Conservation (phyloP, 768 basidiomycete genomes). For the Trametes cingulata region DNA sequence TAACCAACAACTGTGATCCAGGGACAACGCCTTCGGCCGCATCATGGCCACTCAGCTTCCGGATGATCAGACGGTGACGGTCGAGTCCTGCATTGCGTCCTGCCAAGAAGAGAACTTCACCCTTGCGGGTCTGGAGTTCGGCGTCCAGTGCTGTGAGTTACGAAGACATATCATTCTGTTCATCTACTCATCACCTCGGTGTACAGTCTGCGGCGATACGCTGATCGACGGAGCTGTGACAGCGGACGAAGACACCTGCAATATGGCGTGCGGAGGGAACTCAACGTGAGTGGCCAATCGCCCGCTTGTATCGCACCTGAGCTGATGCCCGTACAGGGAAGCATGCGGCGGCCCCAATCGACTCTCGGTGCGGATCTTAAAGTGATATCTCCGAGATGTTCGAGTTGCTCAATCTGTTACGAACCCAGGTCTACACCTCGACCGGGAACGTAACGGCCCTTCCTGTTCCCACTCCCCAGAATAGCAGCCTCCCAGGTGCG, state of each 20-base stretch:
- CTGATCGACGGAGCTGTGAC: slow-evolving; percentile 60
- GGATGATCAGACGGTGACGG: slow-evolving; percentile 47
- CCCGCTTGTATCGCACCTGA: slow-evolving; percentile 1
- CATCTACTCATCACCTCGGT: slow-evolving; percentile 5
- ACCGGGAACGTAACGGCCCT: slow-evolving; percentile 50
- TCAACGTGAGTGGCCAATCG: slow-evolving; percentile 45
- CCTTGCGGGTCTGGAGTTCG: slow-evolving; percentile 70
- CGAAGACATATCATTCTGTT: slow-evolving; percentile 1
- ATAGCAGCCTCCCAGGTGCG: slow-evolving; percentile 50
- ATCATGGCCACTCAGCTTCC: slow-evolving; percentile 48
- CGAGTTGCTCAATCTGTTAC: background rate
- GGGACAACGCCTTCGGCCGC: slow-evolving; percentile 66
- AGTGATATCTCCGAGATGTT: slow-evolving; percentile 8
- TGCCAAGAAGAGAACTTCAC: slow-evolving; percentile 61
- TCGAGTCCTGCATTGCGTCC: slow-evolving; percentile 59
- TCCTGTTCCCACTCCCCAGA: slow-evolving; percentile 60
- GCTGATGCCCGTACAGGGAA: slow-evolving; percentile 42
- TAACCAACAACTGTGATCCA: slow-evolving; percentile 13
- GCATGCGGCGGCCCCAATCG: slow-evolving; percentile 74
- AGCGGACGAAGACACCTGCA: slow-evolving; percentile 55
- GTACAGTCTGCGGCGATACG: slow-evolving; percentile 67
- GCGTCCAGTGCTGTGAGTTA: slow-evolving; percentile 49
- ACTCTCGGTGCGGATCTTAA: slow-evolving; percentile 46
- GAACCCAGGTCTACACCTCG: slow-evolving; percentile 51
- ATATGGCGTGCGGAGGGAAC: slow-evolving; percentile 75